Evolutionary conservation across 2,329 filamentous ascomycete species (phyloP).

Genomic region (Nemania serpens): DNA sequence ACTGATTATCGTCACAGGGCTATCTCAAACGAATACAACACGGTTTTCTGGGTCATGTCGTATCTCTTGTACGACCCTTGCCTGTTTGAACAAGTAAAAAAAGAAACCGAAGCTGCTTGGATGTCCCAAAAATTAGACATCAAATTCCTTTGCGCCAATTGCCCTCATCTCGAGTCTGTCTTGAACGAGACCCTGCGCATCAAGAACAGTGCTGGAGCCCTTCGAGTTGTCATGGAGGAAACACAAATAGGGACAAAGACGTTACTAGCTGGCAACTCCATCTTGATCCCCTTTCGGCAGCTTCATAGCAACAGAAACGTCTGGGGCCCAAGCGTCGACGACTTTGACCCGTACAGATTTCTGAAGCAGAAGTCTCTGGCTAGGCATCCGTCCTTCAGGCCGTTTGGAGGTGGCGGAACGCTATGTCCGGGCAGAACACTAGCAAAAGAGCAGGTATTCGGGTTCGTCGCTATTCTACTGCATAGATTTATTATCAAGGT

Average conservation of each 20-base stretch:
- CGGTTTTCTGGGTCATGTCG: slow-evolving; percentile 15
- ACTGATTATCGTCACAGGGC: neutral
- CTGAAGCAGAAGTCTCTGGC: slow-evolving; percentile 5
- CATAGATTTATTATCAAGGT: neutral
- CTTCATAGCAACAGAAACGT: slow-evolving; percentile 9
- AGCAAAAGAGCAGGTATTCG: slow-evolving; percentile 8
- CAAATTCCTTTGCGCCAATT: slow-evolving; percentile 10
- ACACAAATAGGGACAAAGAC: neutral
- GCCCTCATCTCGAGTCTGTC: neutral
- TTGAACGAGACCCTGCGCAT: neutral
- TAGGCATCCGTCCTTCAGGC: slow-evolving; percentile 6
- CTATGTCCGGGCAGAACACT: slow-evolving; percentile 11
- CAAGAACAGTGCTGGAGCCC: neutral
- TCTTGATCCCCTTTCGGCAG: neutral
- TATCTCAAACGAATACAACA: slow-evolving; percentile 15
- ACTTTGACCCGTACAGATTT: slow-evolving; percentile 13
- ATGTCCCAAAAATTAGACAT: slow-evolving; percentile 6
- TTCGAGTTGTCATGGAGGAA: neutral
- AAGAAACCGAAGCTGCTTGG: slow-evolving; percentile 18
- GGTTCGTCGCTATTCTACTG: slow-evolving; percentile 14
- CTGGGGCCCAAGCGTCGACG: neutral
- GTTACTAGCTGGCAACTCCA: neutral
- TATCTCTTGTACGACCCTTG: slow-evolving; percentile 8
- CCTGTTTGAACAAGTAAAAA: slow-evolving; percentile 1
- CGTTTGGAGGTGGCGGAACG: slow-evolving; percentile 17